Evolutionary conservation across 2,329 filamentous ascomycete species (phyloP), one percentile per base, ranked within the genome.

Genomic region (Madurella fahalii): DNA sequence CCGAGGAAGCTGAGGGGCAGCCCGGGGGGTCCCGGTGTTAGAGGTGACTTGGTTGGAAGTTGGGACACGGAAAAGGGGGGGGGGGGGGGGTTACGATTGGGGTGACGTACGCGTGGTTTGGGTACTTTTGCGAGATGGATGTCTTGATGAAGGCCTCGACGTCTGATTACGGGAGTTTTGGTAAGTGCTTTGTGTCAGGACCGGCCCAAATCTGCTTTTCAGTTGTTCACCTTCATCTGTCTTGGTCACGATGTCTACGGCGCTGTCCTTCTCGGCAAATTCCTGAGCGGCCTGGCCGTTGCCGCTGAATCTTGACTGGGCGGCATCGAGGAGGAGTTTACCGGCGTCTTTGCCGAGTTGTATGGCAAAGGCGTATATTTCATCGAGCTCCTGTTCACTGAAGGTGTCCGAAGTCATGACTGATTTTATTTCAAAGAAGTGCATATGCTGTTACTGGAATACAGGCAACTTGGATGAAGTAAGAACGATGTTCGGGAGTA

Each of bases 181-280:
- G 18, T 34, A 41, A 50, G 50, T 5, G 31, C 18, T 25, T 48
- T 3, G 43, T 8, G 4, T 43, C 57, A 34, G 11, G 32, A 3
- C 20, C 15, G n/a, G 8, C 15, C 18, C 15, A 18, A 5, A 4
- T 12, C 18, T 9, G 17, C 17, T 12, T 2, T 11, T 2, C n/a
- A n/a, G n/a, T 20, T 39, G 34, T 41, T 48, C 18, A 87, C 85
- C 84, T 70, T 87, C 80, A 66, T 91, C 87, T 0, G 85, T 87
- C 71, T 90, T 82, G 9, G 87, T 91, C 17, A 91, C 87, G 58
- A 91, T 81, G 67, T 91, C 88, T 11, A 91, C 87, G 1, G 86
- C 79, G 65, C 82, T 90, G 61, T 88, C 84, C 68, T 92, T 92
- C 70, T 90, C 85, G 8, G 76, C 71, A 52, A 79, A 76, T 1